Percentiles rank a stretch among this genome's conserved stretches.
These are phyloP conservation scores for Aurantiochytrium sp. DNA, from an alignment of 108 stramenopile genomes.

Conservation along the genomic window DNA sequence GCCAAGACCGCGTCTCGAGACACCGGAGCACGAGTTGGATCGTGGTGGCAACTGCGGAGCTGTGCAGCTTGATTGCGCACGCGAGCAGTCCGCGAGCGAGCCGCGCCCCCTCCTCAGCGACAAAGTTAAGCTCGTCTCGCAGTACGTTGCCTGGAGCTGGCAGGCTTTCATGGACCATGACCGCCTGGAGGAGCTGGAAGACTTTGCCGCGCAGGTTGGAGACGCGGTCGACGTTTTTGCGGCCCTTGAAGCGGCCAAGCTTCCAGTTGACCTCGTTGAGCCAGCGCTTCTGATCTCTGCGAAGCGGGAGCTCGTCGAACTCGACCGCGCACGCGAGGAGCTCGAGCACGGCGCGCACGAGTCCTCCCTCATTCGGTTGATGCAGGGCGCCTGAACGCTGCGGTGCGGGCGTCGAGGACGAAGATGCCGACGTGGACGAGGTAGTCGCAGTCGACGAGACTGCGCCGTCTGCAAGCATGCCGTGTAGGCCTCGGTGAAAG, in stretches of 20 bases:
- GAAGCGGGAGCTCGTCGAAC: neutral
- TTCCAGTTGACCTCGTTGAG: neutral
- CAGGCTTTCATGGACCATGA: neutral
- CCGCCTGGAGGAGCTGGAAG: slow-evolving; percentile 5
- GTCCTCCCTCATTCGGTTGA: neutral
- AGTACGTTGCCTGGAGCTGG: neutral
- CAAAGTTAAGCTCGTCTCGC: neutral
- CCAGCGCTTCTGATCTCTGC: slow-evolving; percentile 14
- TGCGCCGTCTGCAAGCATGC: neutral
- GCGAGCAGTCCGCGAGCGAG: neutral
- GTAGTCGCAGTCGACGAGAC: too few species aligned
- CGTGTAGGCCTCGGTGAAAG: neutral
- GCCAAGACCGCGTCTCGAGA: neutral
- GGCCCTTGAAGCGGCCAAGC: neutral
- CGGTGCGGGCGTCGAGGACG: too few species aligned
- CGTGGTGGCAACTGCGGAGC: neutral
- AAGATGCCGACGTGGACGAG: too few species aligned
- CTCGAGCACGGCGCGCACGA: neutral
- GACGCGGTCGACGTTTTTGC: neutral
- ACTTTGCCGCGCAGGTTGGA: neutral
- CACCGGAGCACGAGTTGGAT: neutral
- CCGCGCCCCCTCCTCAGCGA: neutral
- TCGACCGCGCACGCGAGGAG: neutral
- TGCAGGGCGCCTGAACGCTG: too few species aligned
- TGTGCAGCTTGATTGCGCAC: neutral